Evolutionary conservation across 106 monocot species (phyloP).

Genomic region (Acanthochlamys bracteata): DNA sequence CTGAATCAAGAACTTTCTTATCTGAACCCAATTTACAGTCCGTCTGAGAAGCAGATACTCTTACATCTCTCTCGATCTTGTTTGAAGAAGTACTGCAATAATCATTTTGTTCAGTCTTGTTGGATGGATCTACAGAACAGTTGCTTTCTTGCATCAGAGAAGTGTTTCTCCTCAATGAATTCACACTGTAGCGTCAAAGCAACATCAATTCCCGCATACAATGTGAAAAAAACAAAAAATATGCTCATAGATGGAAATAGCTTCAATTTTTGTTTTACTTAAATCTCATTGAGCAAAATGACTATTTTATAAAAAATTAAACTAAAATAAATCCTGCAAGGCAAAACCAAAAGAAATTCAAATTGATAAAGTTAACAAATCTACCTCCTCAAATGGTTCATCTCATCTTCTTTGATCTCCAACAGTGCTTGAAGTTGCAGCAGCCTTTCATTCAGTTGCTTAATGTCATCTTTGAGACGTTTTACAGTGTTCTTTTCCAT

Average conservation of each 20-base stretch:
- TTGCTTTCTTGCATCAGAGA: constrained; percentile 10
- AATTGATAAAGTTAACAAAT: neutral
- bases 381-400: constrained; percentile 58
- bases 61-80: constrained; percentile 7
- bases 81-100: constrained; percentile 5
- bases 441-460: constrained; percentile 80
- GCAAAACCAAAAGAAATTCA: neutral
- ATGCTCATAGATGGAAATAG: too few relatives aligned
- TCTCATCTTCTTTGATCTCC: constrained; percentile 70
- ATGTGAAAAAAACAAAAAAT: neutral
- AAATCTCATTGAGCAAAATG: too few relatives aligned
- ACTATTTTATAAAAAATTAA: too few relatives aligned
- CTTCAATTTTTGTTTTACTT: too few relatives aligned
- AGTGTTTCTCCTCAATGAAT: constrained; percentile 2
- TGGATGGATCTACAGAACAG: constrained; percentile 14
- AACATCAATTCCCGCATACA: constrained; percentile 1
- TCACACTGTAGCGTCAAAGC: constrained; percentile 19
- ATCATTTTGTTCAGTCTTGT: constrained; percentile 18
- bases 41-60: constrained; percentile 2
- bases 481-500: constrained; percentile 86
- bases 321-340: too few relatives aligned
- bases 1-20: neutral
- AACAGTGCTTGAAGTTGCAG: constrained; percentile 84
- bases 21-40: constrained; percentile 3
- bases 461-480: constrained; percentile 81